phyloP scores from a whole-genome alignment of 192 early-diverging fungal species.

The Linderina pennispora region DNA sequence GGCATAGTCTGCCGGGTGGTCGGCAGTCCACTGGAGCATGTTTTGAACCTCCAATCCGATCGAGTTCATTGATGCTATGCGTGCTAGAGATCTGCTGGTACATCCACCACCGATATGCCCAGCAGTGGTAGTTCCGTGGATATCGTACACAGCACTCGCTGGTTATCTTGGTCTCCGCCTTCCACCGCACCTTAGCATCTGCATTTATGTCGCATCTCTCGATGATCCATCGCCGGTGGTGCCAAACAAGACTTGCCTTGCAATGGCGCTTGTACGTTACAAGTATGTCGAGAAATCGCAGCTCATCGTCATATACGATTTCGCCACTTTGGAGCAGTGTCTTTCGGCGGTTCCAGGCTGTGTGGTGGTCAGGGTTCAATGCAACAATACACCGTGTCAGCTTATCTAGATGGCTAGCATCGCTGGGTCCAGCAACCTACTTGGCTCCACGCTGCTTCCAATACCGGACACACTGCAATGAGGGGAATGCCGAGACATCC shows the following conservation, averaged over 20 bases:
- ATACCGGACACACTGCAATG: constrained; percentile 1
- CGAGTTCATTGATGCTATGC: background rate
- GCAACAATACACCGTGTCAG: constrained; percentile 31
- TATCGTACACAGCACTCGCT: constrained; percentile 13
- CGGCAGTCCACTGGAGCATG: constrained; percentile 11
- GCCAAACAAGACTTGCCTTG: constrained; percentile 30
- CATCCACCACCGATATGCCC: constrained; percentile 44
- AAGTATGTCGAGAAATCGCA: constrained; percentile 9
- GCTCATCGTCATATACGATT: constrained; percentile 7
- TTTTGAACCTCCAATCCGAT: too few species aligned
- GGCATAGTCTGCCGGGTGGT: constrained; percentile 38
- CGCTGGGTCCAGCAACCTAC: background rate
- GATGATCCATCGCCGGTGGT: constrained; percentile 34
- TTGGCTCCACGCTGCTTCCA: constrained; percentile 9
- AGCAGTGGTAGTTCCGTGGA: constrained; percentile 44
- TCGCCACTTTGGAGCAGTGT: constrained; percentile 2
- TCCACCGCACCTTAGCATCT: constrained; percentile 1
- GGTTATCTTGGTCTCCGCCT: constrained; percentile 10
- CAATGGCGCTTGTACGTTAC: constrained; percentile 32
- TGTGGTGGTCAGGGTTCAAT: constrained; percentile 32
- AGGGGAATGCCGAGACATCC: constrained; percentile 28
- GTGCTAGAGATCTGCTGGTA: background rate
- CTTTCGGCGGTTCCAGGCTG: constrained; percentile 39
- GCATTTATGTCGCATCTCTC: background rate
- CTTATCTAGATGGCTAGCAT: too few species aligned